These are phyloP conservation scores for Leucaena leucocephala DNA, from an alignment of 306 rosid genomes.

Conservation along the genomic window DNA sequence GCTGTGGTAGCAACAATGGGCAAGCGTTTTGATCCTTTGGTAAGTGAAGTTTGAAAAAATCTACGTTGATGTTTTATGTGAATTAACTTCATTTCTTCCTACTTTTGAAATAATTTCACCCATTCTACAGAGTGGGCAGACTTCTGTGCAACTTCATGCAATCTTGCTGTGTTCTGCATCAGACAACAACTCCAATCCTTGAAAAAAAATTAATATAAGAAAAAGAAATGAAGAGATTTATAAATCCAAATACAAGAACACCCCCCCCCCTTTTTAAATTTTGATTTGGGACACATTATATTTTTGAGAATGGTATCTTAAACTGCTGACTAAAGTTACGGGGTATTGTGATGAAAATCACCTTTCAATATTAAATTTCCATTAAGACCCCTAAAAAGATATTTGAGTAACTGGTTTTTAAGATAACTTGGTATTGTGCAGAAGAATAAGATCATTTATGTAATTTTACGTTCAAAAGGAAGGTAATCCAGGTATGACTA, in stretches of 20 bases:
- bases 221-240: not conserved
- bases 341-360: not conserved
- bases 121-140: not conserved
- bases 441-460: not conserved
- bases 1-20: constrained; percentile 76
- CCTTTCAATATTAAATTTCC: not conserved
- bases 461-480: not conserved
- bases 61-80: not conserved
- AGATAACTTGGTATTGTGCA: not conserved
- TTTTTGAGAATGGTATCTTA: constrained; percentile 6
- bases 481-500: not conserved
- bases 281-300: constrained; percentile 13
- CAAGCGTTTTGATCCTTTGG: constrained; percentile 86
- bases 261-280: not conserved
- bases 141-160: not conserved
- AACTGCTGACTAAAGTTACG: constrained; percentile 9
- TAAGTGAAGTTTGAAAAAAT: constrained; percentile 46
- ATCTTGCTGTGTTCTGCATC: constrained; percentile 9
- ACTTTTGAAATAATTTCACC: constrained; percentile 15
- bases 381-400: not conserved
- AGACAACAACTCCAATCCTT: constrained; percentile 1
- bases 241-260: constrained; percentile 2
- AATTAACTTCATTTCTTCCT: constrained; percentile 6
- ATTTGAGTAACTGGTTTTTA: not conserved
- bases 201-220: not conserved